These are phyloP conservation scores for Metschnikowia peoriensis DNA, from an alignment of 805 yeast genomes.

Conservation along the genomic window DNA sequence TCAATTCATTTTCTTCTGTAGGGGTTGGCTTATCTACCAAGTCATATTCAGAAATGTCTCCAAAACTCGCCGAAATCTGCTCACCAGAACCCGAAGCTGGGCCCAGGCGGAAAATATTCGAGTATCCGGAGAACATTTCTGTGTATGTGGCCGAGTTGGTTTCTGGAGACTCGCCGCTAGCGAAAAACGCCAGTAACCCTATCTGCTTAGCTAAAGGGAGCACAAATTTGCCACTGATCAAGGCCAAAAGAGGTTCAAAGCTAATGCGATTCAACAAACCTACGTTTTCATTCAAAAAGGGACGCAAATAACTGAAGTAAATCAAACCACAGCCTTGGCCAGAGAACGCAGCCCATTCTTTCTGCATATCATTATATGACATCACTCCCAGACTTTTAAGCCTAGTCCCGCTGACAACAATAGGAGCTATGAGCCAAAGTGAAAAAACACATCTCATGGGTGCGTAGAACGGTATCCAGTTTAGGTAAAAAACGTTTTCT, in stretches of 20 bases:
- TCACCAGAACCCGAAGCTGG: neutral
- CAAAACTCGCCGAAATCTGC: neutral
- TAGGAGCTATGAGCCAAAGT: conserved; percentile 44
- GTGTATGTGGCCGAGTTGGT: neutral
- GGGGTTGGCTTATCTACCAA: conserved; percentile 28
- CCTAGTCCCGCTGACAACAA: conserved; percentile 47
- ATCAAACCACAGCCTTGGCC: conserved; percentile 33
- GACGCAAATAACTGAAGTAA: conserved; percentile 27
- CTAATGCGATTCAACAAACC: conserved; percentile 10
- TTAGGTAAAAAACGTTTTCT: conserved; percentile 43
- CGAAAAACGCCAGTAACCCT: conserved; percentile 3
- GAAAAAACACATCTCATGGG: conserved; percentile 57
- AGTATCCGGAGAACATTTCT: conserved; percentile 2
- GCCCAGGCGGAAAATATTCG: conserved; percentile 1
- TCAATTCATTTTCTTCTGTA: neutral
- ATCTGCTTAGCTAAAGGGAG: conserved; percentile 6
- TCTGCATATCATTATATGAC: conserved; percentile 16
- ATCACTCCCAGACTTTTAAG: conserved; percentile 10
- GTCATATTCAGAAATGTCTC: conserved; percentile 40
- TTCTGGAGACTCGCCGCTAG: neutral
- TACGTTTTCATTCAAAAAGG: conserved; percentile 27
- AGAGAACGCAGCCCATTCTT: conserved; percentile 29
- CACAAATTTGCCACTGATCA: conserved; percentile 7
- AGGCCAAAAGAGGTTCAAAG: conserved; percentile 8
- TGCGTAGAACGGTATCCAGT: conserved; percentile 23